Evolutionary conservation across 768 basidiomycete genomes (phyloP).

Genomic region (Leccinum aurantiacum): DNA sequence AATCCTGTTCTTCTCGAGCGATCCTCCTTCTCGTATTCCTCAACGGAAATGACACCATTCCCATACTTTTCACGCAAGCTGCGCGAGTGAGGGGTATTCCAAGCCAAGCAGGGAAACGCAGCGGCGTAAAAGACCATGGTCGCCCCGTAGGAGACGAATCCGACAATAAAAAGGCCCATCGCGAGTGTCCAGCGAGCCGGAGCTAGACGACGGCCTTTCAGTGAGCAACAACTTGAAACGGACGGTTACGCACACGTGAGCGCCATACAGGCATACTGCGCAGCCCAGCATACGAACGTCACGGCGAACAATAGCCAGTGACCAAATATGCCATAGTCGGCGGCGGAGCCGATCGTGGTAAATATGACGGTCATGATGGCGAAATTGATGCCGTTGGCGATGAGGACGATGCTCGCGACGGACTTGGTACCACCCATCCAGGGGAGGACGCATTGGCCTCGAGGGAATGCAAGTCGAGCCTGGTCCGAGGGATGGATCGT

Average conservation of each 20-base stretch:
- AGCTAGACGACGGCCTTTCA: conserved; percentile 35
- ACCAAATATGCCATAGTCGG: conserved; percentile 51
- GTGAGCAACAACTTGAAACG: neutral
- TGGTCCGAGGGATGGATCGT: conserved; percentile 65
- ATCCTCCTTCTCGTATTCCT: conserved; percentile 75
- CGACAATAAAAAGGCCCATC: conserved; percentile 78
- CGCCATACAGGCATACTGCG: conserved; percentile 76
- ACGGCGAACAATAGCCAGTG: conserved; percentile 73
- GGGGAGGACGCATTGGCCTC: conserved; percentile 71
- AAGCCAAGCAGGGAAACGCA: conserved; percentile 74
- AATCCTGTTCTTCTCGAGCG: conserved; percentile 80
- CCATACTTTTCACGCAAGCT: conserved; percentile 55
- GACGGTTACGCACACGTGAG: conserved; percentile 57
- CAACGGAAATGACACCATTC: conserved; percentile 54
- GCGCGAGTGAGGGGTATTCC: conserved; percentile 68
- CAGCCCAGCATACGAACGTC: conserved; percentile 76
- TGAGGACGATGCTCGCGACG: conserved; percentile 73
- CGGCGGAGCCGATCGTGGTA: conserved; percentile 64
- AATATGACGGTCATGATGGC: conserved; percentile 83
- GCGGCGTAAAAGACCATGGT: conserved; percentile 82
- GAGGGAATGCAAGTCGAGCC: conserved; percentile 72
- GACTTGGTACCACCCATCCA: conserved; percentile 74
- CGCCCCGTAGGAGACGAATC: conserved; percentile 77
- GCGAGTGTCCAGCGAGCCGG: conserved; percentile 71
- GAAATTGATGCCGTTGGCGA: conserved; percentile 76